Evolutionary conservation across 2,329 filamentous ascomycete genomes (phyloP).

Genomic region (Coniosporium tulheliwenetii): DNA sequence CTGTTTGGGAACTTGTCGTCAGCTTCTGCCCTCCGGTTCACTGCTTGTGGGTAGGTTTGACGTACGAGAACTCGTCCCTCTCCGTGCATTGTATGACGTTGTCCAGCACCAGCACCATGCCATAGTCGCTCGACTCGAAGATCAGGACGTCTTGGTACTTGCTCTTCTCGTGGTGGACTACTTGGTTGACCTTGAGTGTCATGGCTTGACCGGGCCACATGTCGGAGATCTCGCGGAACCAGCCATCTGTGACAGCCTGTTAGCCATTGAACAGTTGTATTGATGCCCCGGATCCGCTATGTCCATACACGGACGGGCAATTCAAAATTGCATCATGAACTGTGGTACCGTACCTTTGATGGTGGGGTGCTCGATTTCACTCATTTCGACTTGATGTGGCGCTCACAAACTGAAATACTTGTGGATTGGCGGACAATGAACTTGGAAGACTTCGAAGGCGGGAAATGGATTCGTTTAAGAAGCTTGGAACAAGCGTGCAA

Average conservation of each 20-base stretch:
- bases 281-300: neutral
- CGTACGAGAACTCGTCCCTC: slow-evolving; percentile 87
- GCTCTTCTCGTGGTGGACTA: slow-evolving; percentile 98
- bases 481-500: too few species aligned
- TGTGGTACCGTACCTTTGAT: slow-evolving; percentile 46
- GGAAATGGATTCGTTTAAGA: too few species aligned
- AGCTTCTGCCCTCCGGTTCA: neutral
- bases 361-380: slow-evolving; percentile 58
- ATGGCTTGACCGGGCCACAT: slow-evolving; percentile 99
- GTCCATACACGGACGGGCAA: too few species aligned
- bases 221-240: slow-evolving; percentile 97
- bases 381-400: slow-evolving; percentile 35
- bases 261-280: slow-evolving; percentile 4
- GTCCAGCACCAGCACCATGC: slow-evolving; percentile 90
- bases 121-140: slow-evolving; percentile 96
- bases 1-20: slow-evolving; percentile 13
- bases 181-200: slow-evolving; percentile 94
- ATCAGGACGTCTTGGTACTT: slow-evolving; percentile 98
- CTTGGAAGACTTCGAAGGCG: too few species aligned
- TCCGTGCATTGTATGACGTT: slow-evolving; percentile 99
- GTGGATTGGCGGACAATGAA: too few species aligned
- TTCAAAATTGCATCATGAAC: neutral
- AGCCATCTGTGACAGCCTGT: slow-evolving; percentile 58
- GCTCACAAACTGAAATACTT: neutral
- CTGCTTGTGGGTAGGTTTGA: slow-evolving; percentile 4